These are phyloP conservation scores for Aurinia saxatilis DNA, from an alignment of 345 rosid species.

Conservation along the genomic window DNA sequence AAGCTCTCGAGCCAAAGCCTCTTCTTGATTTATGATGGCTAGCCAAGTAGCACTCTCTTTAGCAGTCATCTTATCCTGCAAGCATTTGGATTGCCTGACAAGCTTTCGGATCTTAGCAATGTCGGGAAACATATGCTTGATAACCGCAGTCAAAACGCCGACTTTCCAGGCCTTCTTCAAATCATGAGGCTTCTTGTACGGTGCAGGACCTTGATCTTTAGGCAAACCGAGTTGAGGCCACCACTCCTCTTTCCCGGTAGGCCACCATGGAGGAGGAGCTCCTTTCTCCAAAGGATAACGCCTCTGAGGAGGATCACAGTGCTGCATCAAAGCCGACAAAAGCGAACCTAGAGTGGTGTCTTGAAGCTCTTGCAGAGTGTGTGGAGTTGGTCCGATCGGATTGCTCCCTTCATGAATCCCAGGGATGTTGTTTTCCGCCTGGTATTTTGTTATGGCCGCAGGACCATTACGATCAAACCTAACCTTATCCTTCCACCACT, in stretches of 20 bases:
- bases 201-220: conserved; percentile 65
- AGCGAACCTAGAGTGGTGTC: conserved; percentile 96
- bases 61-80: conserved; percentile 99
- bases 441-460: conserved; percentile 76
- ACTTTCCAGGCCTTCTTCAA: conserved; percentile 98
- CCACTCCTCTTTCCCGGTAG: conserved; percentile 87
- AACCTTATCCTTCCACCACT: conserved; percentile 99
- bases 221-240: conserved; percentile 74
- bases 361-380: conserved; percentile 79
- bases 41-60: conserved; percentile 99
- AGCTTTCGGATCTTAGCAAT: conserved; percentile 88
- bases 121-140: conserved; percentile 97
- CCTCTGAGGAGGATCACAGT: conserved; percentile 96
- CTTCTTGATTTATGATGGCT: conserved; percentile 79
- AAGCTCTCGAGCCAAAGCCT: conserved; percentile 63
- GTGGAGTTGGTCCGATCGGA: conserved; percentile 53
- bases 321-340: conserved; percentile 94
- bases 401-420: conserved; percentile 45
- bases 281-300: conserved; percentile 83
- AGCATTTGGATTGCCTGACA: conserved; percentile 86
- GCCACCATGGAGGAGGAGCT: conserved; percentile 99
- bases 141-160: conserved; percentile 92
- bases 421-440: conserved; percentile 60
- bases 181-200: conserved; percentile 98
- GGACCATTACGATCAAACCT: conserved; percentile 97